Evolutionary conservation across 305 asterid species (phyloP).

Genomic region (Solanum chacoense): DNA sequence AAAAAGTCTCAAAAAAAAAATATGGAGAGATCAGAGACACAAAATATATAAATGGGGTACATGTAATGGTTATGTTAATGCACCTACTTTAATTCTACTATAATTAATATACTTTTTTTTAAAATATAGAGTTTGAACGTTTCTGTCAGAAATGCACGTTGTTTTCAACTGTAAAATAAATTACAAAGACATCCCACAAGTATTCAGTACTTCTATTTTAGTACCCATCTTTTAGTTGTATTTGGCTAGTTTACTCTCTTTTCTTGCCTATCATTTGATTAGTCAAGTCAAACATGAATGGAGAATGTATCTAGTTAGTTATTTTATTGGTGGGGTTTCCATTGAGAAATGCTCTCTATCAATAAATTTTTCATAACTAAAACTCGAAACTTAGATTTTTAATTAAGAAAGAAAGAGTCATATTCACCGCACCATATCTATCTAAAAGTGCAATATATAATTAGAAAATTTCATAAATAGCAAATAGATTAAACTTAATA

Average conservation of each 20-base stretch:
- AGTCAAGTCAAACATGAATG: background rate
- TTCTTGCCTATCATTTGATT: background rate
- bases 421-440: background rate
- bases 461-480: background rate
- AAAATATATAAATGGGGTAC: background rate
- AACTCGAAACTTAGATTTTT: background rate
- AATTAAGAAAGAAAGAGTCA: background rate
- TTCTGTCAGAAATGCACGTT: constrained; percentile 5
- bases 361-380: background rate
- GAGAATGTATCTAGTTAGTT: background rate
- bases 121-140: background rate
- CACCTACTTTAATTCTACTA: background rate
- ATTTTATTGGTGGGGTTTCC: background rate
- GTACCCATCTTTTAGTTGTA: background rate
- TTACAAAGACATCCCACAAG: background rate
- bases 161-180: background rate
- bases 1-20: background rate
- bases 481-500: background rate
- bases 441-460: background rate
- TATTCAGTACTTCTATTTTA: background rate
- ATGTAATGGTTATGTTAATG: background rate
- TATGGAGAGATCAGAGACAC: background rate
- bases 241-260: background rate
- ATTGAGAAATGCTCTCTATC: background rate
- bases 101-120: background rate